These are phyloP conservation scores for Pelargonium myrrhifolium DNA, from an alignment of 441 rosid species.

Conservation along the genomic window DNA sequence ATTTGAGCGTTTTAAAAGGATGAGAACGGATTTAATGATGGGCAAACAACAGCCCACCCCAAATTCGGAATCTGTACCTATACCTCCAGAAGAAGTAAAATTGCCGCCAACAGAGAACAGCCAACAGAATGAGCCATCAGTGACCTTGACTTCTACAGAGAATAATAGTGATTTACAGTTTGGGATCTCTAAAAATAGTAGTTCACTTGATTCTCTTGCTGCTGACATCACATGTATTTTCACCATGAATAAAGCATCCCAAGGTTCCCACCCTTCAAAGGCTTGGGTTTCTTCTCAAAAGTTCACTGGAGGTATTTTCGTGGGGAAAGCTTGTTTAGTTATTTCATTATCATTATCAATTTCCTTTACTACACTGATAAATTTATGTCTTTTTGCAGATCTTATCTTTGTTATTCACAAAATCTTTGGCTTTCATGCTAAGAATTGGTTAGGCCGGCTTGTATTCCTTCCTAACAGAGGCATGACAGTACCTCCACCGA, in stretches of 20 bases:
- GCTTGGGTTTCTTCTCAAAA: not conserved
- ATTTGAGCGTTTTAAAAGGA: not conserved
- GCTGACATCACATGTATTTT: not conserved
- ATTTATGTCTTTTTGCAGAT: not conserved
- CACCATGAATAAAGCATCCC: not conserved
- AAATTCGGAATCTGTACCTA: not conserved
- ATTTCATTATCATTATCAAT: not conserved
- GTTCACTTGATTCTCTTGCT: not conserved
- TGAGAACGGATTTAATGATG: not conserved
- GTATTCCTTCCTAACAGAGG: not conserved
- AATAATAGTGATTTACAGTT: not conserved
- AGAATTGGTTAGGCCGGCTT: slow-evolving; percentile 1
- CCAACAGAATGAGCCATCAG: not conserved
- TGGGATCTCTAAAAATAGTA: not conserved
- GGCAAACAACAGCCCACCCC: not conserved
- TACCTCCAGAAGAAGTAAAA: not conserved
- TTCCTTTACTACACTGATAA: not conserved
- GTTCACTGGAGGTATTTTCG: not conserved
- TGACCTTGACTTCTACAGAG: not conserved
- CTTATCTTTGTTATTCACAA: not conserved
- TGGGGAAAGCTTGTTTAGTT: not conserved
- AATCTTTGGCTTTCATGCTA: slow-evolving; percentile 1
- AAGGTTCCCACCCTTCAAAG: not conserved
- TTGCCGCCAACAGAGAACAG: not conserved
- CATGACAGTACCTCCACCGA: not conserved